Percentiles rank a stretch among this genome's conserved stretches.
Evolutionary conservation across 2,329 filamentous ascomycete genomes (phyloP).

Genomic region (Penicillium janthinellum): DNA sequence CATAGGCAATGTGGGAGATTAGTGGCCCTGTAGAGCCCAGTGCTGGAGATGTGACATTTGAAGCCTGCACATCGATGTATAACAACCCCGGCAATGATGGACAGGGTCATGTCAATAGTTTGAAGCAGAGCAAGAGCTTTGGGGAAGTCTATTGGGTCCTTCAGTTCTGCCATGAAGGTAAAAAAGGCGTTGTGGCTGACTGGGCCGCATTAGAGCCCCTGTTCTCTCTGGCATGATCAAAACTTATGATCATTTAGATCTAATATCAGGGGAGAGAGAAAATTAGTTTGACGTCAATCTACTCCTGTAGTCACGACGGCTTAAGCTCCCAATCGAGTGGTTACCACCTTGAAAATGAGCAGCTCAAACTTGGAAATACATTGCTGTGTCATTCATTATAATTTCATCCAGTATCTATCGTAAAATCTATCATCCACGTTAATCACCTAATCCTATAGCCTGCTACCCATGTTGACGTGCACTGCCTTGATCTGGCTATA

Average conservation of each 20-base stretch:
- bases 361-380: background rate
- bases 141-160: conserved; percentile 61
- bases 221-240: background rate
- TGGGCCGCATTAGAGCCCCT: background rate
- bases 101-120: conserved; percentile 60
- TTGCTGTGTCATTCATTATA: background rate
- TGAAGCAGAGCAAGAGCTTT: conserved; percentile 66
- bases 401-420: background rate
- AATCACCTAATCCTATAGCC: conserved; percentile 23
- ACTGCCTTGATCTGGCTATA: conserved; percentile 45
- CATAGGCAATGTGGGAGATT: conserved; percentile 66
- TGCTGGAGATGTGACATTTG: conserved; percentile 63
- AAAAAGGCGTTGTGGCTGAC: conserved; percentile 67
- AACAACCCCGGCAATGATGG: conserved; percentile 66
- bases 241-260: no score
- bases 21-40: conserved; percentile 61
- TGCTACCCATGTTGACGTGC: conserved; percentile 45
- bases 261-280: no score
- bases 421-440: background rate
- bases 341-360: no score
- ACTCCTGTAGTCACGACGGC: no score
- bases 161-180: conserved; percentile 65
- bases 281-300: no score
- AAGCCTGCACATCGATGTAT: conserved; percentile 69
- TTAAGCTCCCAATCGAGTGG: no score